A percentile compares a stretch with the other conserved stretches of the same genome.
Evolutionary conservation across 2,329 filamentous ascomycete species (phyloP).

Genomic region (Clonostachys sp.): DNA sequence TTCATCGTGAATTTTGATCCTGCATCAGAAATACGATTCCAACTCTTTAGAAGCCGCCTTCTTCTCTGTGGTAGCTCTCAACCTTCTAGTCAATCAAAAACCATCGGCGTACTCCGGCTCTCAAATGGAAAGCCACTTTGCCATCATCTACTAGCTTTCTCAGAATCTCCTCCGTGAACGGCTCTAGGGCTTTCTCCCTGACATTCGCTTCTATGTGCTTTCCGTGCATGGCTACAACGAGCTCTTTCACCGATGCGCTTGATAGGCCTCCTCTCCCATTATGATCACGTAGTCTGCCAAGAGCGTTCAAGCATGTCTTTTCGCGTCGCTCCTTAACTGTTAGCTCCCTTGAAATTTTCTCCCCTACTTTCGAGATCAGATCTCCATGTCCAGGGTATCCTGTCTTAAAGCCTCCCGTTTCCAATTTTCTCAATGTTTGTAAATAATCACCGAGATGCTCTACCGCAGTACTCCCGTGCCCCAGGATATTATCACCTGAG

Average conservation of each 20-base stretch:
- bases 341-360: constrained; percentile 5
- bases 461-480: constrained; percentile 70
- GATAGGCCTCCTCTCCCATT: too few species aligned
- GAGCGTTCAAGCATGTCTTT: not conserved
- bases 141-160: not conserved
- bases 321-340: not conserved
- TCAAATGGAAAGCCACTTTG: not conserved
- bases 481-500: constrained; percentile 71
- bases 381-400: constrained; percentile 61
- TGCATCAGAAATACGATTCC: too few species aligned
- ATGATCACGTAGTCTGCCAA: not conserved
- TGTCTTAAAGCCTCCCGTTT: constrained; percentile 34
- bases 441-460: constrained; percentile 63
- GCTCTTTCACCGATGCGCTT: not conserved
- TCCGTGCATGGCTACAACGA: not conserved
- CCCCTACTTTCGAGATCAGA: constrained; percentile 43
- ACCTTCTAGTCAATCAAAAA: too few species aligned
- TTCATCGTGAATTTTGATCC: too few species aligned
- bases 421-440: constrained; percentile 56
- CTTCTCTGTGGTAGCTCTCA: too few species aligned
- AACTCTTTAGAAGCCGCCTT: too few species aligned
- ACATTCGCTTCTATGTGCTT: not conserved
- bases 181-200: not conserved
- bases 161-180: not conserved
- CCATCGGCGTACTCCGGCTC: too few species aligned